These are phyloP conservation scores for Leccinum holopus DNA, from an alignment of 1,284 basidiomycete genomes.

Conservation along the genomic window DNA sequence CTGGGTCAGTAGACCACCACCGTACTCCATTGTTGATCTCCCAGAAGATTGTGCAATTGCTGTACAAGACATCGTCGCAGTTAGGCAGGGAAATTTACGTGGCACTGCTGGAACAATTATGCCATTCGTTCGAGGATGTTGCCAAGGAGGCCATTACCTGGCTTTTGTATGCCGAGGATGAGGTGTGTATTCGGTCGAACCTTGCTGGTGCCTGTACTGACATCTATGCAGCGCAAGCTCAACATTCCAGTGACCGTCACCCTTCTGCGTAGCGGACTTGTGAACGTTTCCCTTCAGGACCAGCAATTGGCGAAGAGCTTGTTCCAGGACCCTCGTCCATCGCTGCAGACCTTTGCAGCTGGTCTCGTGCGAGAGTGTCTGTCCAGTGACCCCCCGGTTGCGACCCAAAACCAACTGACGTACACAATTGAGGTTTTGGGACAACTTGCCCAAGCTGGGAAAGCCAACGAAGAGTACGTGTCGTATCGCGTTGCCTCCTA, in stretches of 20 bases:
- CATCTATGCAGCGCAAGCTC: conserved; percentile 75
- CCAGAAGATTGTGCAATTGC: conserved; percentile 87
- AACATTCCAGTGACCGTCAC: conserved; percentile 94
- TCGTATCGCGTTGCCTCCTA: neutral
- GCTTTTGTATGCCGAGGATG: conserved; percentile 96
- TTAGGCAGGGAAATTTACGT: conserved; percentile 92
- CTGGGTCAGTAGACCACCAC: conserved; percentile 75
- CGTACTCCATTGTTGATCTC: conserved; percentile 91
- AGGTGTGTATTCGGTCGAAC: conserved; percentile 50
- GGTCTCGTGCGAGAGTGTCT: conserved; percentile 87
- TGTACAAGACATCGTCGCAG: conserved; percentile 83
- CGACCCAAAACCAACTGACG: conserved; percentile 77
- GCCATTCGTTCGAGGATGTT: conserved; percentile 87
- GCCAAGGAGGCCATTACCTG: conserved; percentile 97
- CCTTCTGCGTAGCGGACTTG: conserved; percentile 80
- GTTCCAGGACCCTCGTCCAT: conserved; percentile 76
- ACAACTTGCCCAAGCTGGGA: conserved; percentile 70
- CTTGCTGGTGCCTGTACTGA: conserved; percentile 16
- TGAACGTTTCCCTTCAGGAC: conserved; percentile 82
- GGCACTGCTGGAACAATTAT: conserved; percentile 84
- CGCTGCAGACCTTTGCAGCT: conserved; percentile 80
- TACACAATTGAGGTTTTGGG: conserved; percentile 82
- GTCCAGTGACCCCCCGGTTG: conserved; percentile 73
- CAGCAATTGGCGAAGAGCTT: conserved; percentile 89
- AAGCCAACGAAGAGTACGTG: conserved; percentile 78